These are phyloP conservation scores for Neofusicoccum ribis DNA, from an alignment of 2,329 filamentous ascomycete genomes.

Conservation along the genomic window DNA sequence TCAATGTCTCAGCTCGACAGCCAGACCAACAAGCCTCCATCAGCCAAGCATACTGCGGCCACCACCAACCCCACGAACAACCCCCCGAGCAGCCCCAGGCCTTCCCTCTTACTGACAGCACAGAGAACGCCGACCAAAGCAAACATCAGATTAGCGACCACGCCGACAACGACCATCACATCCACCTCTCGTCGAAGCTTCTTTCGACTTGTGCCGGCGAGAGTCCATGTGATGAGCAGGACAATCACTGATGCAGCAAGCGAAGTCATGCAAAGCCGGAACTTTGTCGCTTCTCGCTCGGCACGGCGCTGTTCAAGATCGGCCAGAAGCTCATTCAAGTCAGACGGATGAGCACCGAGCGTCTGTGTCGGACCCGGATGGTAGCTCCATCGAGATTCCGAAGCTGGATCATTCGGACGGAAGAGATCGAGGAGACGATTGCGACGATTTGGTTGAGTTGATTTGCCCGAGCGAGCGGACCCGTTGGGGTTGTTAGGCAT, in stretches of 20 bases:
- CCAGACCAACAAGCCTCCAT: slow-evolving; percentile 55
- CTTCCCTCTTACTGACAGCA: slow-evolving; percentile 55
- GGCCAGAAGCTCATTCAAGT: slow-evolving; percentile 12
- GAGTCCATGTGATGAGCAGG: slow-evolving; percentile 62
- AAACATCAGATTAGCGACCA: slow-evolving; percentile 65
- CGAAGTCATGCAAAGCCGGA: slow-evolving; percentile 48
- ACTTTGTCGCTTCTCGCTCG: slow-evolving; percentile 36
- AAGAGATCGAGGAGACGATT: slow-evolving; percentile 12
- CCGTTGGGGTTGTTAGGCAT: not conserved
- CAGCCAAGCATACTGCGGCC: slow-evolving; percentile 48
- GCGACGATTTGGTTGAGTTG: not conserved
- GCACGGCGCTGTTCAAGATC: slow-evolving; percentile 30
- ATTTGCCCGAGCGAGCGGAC: slow-evolving; percentile 20
- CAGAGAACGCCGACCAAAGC: slow-evolving; percentile 62
- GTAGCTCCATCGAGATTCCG: not conserved
- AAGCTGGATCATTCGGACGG: not conserved
- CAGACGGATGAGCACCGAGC: not conserved
- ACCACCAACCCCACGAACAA: slow-evolving; percentile 49
- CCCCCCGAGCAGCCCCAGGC: slow-evolving; percentile 46
- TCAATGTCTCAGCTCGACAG: not conserved
- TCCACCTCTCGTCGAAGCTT: slow-evolving; percentile 72
- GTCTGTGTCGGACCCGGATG: not conserved
- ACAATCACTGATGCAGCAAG: slow-evolving; percentile 63
- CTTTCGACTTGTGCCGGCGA: slow-evolving; percentile 68
- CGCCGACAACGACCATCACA: slow-evolving; percentile 68